Evolutionary conservation across 306 rosid species (phyloP).

Genomic region (Fragaria ananassa): DNA sequence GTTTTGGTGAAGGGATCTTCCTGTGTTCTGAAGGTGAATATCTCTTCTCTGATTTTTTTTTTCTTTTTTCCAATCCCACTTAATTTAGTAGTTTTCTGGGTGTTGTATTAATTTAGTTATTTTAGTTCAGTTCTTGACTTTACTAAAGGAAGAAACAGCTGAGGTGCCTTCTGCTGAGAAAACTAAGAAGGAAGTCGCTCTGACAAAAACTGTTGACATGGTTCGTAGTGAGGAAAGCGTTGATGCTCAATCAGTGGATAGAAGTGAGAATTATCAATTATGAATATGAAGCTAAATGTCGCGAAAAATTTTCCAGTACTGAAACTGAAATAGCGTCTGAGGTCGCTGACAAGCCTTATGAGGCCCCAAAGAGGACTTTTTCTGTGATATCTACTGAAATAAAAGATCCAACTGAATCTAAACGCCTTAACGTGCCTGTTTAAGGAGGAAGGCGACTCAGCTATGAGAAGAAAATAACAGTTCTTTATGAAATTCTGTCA

Average conservation of each 20-base stretch:
- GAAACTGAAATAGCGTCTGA: neutral
- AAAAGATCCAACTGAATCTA: neutral
- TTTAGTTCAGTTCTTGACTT: conserved; percentile 18
- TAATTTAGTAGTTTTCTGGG: neutral
- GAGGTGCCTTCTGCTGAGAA: conserved; percentile 2
- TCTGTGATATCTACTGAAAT: conserved; percentile 1
- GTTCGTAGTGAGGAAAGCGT: conserved; percentile 15
- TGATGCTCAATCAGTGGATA: neutral
- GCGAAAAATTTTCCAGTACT: neutral
- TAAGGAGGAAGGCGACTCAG: conserved; percentile 6
- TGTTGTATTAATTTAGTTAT: neutral
- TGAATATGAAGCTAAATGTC: conserved; percentile 16
- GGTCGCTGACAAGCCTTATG: conserved; percentile 12
- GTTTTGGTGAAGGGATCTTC: neutral
- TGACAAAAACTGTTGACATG: conserved; percentile 27
- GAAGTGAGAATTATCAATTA: conserved; percentile 2
- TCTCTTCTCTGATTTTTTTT: neutral
- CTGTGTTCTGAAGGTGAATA: neutral
- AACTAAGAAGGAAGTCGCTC: conserved; percentile 21
- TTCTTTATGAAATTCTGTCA: conserved; percentile 25
- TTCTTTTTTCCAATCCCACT: neutral
- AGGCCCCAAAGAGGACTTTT: neutral
- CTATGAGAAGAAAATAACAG: conserved; percentile 18
- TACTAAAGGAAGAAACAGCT: conserved; percentile 20
- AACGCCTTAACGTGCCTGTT: neutral